phyloP scores from a whole-genome alignment of 768 basidiomycete genomes.

The Pisolithus albus region DNA sequence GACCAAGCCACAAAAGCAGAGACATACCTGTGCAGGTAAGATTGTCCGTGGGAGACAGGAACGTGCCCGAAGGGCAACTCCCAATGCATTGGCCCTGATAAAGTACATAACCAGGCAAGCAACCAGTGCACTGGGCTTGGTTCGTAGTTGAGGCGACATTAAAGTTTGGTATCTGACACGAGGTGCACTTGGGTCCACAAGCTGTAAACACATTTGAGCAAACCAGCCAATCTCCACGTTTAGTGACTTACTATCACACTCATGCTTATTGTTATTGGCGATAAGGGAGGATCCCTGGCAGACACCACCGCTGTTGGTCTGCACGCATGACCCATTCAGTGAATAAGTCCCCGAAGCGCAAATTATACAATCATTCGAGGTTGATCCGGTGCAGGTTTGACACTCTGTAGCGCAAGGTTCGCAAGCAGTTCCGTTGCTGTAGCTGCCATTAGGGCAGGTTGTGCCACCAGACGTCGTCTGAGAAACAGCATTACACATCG shows the following conservation, averaged over 20 bases:
- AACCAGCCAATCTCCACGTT: background rate
- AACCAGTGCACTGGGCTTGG: conserved; percentile 68
- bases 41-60: conserved; percentile 65
- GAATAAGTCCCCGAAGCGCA: conserved; percentile 58
- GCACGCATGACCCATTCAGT: conserved; percentile 67
- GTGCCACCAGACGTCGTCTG: conserved; percentile 46
- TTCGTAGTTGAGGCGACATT: conserved; percentile 56
- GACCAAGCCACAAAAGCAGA: background rate
- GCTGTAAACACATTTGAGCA: conserved; percentile 33
- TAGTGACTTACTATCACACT: conserved; percentile 61
- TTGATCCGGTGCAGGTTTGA: conserved; percentile 60
- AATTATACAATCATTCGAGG: conserved; percentile 63
- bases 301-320: conserved; percentile 57
- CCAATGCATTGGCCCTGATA: conserved; percentile 62
- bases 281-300: conserved; percentile 67
- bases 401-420: conserved; percentile 57
- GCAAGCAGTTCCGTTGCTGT: conserved; percentile 51
- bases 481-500: conserved; percentile 53
- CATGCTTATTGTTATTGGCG: conserved; percentile 75
- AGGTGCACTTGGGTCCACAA: conserved; percentile 77
- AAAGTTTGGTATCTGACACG: conserved; percentile 71
- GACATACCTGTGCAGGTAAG: conserved; percentile 66
- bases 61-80: conserved; percentile 67
- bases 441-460: conserved; percentile 61
- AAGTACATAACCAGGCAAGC: conserved; percentile 70